Evolutionary conservation across 176 grass and related monocot species (phyloP), one percentile per base, ranked within the genome.

Genomic region (Phyllostachys edulis): DNA sequence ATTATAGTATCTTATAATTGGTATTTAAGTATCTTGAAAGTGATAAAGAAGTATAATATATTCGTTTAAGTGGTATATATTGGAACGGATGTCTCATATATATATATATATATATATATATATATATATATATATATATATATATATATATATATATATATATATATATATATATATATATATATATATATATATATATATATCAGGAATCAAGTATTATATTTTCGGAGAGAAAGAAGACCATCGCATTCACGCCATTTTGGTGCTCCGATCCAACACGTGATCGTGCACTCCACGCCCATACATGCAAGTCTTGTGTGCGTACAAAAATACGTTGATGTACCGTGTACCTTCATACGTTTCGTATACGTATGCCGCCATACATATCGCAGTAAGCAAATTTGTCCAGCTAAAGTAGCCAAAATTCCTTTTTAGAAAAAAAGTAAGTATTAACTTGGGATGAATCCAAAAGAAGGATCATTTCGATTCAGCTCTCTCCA

Each of bases 271-370:
- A 77, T 77, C 51, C 39, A 65, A 77, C 45, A 15, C 73, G 36
- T 85, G 63, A 21, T 65, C 54, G 49, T 29, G 32, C 82, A 85
- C 82, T 89, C 71, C 77, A 74, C 62, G 32, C 56, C 52, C 38
- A 76, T 70, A 17, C 63, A 82, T 76, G 87, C 83, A 45, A 82
- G 20, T 63, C 72, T 66, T 82, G 83, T 68, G 82, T 66, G n/a
- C 39, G 12, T 20, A 57, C 29, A 69, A 23, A 7, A 27, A 38
- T 66, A 64, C 38, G 40, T 61, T 42, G 5, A 17, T 80, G 50
- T 29, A 21, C 51, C 73, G 5, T n/a, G 8, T 57, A 7, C 24
- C 37, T 69, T 17, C 64, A 4, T 50, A 80, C 34, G 7, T 51
- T 44, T 67, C 13, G 63, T 27, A 51, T 70, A 47, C 5, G 3